A percentile compares a stretch with the other conserved stretches of the same genome.
Evolutionary conservation across 768 basidiomycete species (phyloP).

Genomic region (Tubosaeta brunneosetosa): DNA sequence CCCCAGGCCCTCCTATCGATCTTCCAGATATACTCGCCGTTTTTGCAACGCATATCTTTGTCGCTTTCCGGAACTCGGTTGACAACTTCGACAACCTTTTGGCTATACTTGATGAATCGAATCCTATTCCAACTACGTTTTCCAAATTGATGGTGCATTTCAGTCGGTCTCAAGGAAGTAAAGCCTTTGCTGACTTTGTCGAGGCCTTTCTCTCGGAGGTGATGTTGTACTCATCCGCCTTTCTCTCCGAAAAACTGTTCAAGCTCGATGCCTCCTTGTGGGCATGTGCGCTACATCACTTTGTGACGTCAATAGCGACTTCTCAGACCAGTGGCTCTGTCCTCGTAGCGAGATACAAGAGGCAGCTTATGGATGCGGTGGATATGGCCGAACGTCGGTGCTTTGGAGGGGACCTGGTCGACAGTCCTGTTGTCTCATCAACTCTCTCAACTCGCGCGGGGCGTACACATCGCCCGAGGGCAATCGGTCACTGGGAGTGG

Average conservation of each 20-base stretch:
- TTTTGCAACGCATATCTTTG: conserved; percentile 19
- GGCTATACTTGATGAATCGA: conserved; percentile 22
- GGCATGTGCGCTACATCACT: conserved; percentile 44
- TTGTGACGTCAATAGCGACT: conserved; percentile 34
- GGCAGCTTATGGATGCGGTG: conserved; percentile 39
- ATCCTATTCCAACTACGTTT: conserved; percentile 31
- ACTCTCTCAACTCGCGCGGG: conserved; percentile 1
- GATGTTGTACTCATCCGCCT: conserved; percentile 21
- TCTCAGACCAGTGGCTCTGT: conserved; percentile 19
- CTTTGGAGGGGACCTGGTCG: conserved; percentile 29
- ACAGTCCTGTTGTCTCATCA: conserved; percentile 15
- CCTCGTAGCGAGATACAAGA: conserved; percentile 34
- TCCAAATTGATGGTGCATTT: conserved; percentile 23
- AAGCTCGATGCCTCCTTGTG: conserved; percentile 49
- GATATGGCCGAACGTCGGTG: conserved; percentile 51
- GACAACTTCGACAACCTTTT: conserved; percentile 12
- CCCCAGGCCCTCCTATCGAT: conserved; percentile 6
- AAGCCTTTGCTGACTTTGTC: conserved; percentile 9
- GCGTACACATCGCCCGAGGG: conserved; percentile 8
- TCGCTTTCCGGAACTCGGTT: conserved; percentile 9
- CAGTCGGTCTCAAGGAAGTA: conserved; percentile 10
- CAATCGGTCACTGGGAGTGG: conserved; percentile 43
- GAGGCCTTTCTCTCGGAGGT: conserved; percentile 24
- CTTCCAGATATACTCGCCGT: conserved; percentile 23
- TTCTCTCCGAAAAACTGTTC: conserved; percentile 35